Evolutionary conservation across 2,329 filamentous ascomycete genomes (phyloP).

Genomic region (Neocatenulostroma microsporum): DNA sequence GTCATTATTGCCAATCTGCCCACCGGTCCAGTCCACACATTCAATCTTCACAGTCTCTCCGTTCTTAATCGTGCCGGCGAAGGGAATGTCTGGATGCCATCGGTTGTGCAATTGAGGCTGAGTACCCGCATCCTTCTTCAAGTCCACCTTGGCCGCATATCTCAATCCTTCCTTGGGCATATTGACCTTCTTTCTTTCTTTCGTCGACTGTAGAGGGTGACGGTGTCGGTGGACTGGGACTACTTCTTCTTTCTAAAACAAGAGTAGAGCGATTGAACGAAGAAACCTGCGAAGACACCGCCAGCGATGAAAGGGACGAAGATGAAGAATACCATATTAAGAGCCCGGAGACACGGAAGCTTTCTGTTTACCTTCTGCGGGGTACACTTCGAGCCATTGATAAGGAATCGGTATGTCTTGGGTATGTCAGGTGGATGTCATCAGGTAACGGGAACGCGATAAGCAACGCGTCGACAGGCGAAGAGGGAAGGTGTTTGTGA

Average conservation of each 20-base stretch:
- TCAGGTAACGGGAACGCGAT: background rate
- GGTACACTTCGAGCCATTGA: background rate
- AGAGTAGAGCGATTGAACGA: too few species aligned
- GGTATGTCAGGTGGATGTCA: background rate
- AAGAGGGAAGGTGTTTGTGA: too few species aligned
- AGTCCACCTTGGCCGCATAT: conserved; percentile 63
- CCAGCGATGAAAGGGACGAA: too few species aligned
- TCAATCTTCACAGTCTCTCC: conserved; percentile 89
- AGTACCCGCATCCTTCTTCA: conserved; percentile 62
- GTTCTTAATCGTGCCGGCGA: conserved; percentile 63
- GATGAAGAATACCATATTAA: too few species aligned
- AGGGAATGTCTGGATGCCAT: conserved; percentile 88
- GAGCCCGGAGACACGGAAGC: background rate
- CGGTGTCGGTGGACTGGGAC: too few species aligned
- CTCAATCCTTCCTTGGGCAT: conserved; percentile 55
- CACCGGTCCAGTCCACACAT: conserved; percentile 68
- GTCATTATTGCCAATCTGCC: conserved; percentile 84
- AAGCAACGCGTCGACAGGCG: too few species aligned
- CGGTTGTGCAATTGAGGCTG: conserved; percentile 61
- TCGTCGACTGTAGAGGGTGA: too few species aligned
- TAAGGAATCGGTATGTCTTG: background rate
- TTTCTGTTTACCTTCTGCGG: conserved; percentile 4
- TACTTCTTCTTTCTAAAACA: too few species aligned
- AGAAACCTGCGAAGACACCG: too few species aligned
- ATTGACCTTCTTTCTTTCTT: too few species aligned